Evolutionary conservation across 805 yeast species (phyloP), one percentile per base, ranked within the genome.

Genomic region (Wickerhamiella hasegawae): DNA sequence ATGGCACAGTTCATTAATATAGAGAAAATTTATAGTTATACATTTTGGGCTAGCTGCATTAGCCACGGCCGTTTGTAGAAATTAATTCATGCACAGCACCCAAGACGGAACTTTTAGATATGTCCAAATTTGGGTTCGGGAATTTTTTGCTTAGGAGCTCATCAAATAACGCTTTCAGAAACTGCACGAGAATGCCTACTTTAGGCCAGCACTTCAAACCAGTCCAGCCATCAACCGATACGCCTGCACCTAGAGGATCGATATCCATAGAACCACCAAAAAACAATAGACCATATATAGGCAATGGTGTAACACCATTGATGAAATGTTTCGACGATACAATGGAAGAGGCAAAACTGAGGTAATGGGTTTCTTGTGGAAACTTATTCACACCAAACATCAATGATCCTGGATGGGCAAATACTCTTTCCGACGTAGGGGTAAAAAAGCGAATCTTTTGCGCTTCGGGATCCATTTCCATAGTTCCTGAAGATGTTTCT

Each of bases 191-290:
- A 2, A 87, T 94, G 1, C 85, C 97, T 47, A 85, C 82, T 44
- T 90, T 80, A 43, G 94, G 78, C 96, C 96, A 87, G 1, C 95
- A 82, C 41, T 81, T 65, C 10, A 87, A 66, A 1, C 95, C 92
- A 23, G 82, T 57, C 96, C 97, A 85, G n/a, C 67, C 66, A 45
- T 82, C 94, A 37, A 87, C 59, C 6, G 83, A 73, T 24, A 90
- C 69, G 17, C 96, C 96, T 10, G 51, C 43, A 0, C 94, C 92
- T 0, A 84, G 69, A 4, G 73, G 65, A 28, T 60, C 65, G 1
- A 68, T 67, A 4, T 54, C 49, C 1, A 68, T 59, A 0, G 65
- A 53, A 4, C 92, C 90, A 8, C 94, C 94, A 55, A 87, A 82
- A 22, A 87, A 57, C n/a, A 84, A 53, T 2, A 81, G 65, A 0